These are phyloP conservation scores for Coniferiporia weirii DNA, from an alignment of 1,284 basidiomycete genomes.

Conservation along the genomic window DNA sequence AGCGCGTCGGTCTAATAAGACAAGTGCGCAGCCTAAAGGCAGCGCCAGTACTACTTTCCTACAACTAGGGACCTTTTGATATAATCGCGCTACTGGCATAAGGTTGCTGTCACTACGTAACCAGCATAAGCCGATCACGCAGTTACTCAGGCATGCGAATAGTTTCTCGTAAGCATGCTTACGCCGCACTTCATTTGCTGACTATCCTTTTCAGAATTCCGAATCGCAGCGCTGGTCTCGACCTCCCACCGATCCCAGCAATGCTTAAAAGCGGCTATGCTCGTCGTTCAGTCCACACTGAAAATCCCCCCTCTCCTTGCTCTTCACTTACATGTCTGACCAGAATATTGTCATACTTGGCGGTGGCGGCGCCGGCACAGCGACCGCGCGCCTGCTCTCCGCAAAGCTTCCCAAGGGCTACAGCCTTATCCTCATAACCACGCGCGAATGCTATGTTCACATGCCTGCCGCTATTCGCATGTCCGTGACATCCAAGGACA, in stretches of 20 bases:
- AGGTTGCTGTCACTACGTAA: no score
- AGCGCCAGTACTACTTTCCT: no score
- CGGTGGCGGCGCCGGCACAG: constrained; percentile 31
- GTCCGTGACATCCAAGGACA: constrained; percentile 28
- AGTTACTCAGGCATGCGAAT: no score
- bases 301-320: background rate
- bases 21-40: no score
- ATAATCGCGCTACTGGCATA: no score
- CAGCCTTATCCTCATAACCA: constrained; percentile 32
- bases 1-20: no score
- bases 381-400: constrained; percentile 29
- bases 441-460: constrained; percentile 31
- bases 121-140: no score
- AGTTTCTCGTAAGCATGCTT: background rate
- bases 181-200: background rate
- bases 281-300: no score
- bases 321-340: constrained; percentile 23
- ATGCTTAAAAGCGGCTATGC: no score
- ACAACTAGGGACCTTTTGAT: no score
- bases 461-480: constrained; percentile 32
- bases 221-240: background rate
- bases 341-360: constrained; percentile 36
- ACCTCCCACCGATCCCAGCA: no score
- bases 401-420: constrained; percentile 29
- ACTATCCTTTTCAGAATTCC: background rate